Evolutionary conservation across 2,329 filamentous ascomycete species (phyloP).

Genomic region (Neofusicoccum cordaticola): DNA sequence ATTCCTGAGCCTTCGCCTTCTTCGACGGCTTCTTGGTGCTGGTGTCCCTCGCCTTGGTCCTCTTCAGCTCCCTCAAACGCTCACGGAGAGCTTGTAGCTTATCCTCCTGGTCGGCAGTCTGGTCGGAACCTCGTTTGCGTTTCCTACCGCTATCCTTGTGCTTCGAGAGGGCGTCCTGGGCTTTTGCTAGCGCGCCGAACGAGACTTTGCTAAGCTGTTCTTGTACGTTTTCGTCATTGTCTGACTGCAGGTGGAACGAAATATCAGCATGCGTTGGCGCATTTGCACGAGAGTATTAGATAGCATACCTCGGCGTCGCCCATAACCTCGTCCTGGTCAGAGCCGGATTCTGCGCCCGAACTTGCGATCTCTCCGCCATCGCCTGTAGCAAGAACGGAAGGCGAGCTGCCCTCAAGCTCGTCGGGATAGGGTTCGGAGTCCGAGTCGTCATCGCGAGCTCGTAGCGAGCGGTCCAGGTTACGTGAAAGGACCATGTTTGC

Average conservation of each 20-base stretch:
- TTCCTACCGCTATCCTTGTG: conserved; percentile 33
- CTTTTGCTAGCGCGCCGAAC: conserved; percentile 86
- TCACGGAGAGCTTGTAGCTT: conserved; percentile 47
- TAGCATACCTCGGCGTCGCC: conserved; percentile 26
- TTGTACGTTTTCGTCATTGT: conserved; percentile 42
- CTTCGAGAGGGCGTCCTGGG: conserved; percentile 65
- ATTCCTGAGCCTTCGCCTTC: conserved; percentile 22
- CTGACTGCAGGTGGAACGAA: conserved; percentile 27
- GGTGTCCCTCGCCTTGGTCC: conserved; percentile 25
- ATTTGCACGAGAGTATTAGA: too few species aligned
- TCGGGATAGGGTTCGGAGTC: conserved; percentile 39
- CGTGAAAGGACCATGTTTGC: conserved; percentile 32
- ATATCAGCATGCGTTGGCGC: background rate
- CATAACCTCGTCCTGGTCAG: conserved; percentile 30
- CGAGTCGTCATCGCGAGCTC: conserved; percentile 33
- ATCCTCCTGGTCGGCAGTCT: conserved; percentile 39
- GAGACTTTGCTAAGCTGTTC: conserved; percentile 62
- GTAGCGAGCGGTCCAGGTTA: conserved; percentile 36
- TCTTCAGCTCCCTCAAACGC: conserved; percentile 43
- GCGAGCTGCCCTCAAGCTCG: conserved; percentile 39
- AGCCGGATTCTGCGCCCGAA: conserved; percentile 34
- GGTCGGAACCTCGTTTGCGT: conserved; percentile 42
- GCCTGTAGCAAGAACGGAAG: conserved; percentile 39
- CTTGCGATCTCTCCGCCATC: conserved; percentile 31
- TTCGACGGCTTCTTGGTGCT: conserved; percentile 21